These are phyloP conservation scores for Talaromyces rugulosus DNA, from an alignment of 2,329 filamentous ascomycete species.

Conservation along the genomic window DNA sequence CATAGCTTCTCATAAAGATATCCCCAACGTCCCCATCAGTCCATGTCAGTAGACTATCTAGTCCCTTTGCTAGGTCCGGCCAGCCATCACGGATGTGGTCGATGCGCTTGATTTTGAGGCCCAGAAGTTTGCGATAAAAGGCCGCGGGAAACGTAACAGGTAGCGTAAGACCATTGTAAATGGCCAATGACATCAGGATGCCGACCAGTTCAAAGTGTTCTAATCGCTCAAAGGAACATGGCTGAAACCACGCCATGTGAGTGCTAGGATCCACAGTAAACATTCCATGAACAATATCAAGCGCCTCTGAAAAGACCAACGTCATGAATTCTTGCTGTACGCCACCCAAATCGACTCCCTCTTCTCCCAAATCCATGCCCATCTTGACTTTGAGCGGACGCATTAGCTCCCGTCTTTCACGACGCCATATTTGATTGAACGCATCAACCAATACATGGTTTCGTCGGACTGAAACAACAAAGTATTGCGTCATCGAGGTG, in stretches of 20 bases:
- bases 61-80: constrained; percentile 72
- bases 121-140: constrained; percentile 76
- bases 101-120: constrained; percentile 63
- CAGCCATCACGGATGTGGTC: constrained; percentile 82
- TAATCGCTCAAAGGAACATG: constrained; percentile 72
- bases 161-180: constrained; percentile 90
- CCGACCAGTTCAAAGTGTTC: constrained; percentile 92
- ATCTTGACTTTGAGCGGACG: constrained; percentile 85
- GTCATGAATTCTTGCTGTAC: constrained; percentile 97
- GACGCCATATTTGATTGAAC: constrained; percentile 84
- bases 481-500: constrained; percentile 64
- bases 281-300: constrained; percentile 69
- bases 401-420: constrained; percentile 75
- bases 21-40: constrained; percentile 76
- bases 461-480: constrained; percentile 66
- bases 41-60: constrained; percentile 72
- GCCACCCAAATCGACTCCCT: constrained; percentile 88
- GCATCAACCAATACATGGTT: constrained; percentile 66
- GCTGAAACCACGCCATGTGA: constrained; percentile 82
- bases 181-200: constrained; percentile 77
- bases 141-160: constrained; percentile 84
- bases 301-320: constrained; percentile 71
- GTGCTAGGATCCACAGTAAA: constrained; percentile 76
- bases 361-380: constrained; percentile 75
- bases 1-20: constrained; percentile 77